A percentile compares a stretch with the other conserved stretches of the same genome.
phyloP scores from a whole-genome alignment of 345 rosid genomes.

The Gossypium arboreum region DNA sequence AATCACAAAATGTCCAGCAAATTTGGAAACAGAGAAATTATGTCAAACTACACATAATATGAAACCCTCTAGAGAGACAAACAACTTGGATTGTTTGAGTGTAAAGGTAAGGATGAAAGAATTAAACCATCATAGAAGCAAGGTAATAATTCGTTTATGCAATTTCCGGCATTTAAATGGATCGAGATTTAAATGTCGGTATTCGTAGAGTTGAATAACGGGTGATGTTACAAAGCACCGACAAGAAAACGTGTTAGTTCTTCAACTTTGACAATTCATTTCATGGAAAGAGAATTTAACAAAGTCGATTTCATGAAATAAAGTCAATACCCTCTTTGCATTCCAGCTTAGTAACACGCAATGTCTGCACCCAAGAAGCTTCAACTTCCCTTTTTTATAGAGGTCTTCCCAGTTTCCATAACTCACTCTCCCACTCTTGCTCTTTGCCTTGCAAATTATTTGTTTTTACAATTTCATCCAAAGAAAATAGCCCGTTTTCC shows the following conservation, averaged over 20 bases:
- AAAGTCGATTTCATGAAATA: not conserved
- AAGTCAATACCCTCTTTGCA: not conserved
- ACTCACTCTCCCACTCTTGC: not conserved
- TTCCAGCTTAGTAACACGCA: constrained; percentile 12
- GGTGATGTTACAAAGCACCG: constrained; percentile 15
- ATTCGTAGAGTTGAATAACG: no score
- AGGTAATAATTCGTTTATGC: no score
- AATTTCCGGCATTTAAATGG: no score
- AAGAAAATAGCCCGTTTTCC: not conserved
- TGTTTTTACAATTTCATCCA: not conserved
- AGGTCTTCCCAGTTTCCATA: not conserved
- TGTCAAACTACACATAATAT: no score
- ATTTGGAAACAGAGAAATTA: no score
- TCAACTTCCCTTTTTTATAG: constrained; percentile 10
- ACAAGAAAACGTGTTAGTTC: constrained; percentile 17
- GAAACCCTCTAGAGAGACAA: no score
- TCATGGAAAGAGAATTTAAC: not conserved
- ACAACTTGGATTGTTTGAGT: no score
- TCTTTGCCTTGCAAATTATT: not conserved
- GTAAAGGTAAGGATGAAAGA: no score
- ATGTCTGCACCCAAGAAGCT: constrained; percentile 19
- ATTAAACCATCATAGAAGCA: no score
- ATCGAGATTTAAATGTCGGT: no score
- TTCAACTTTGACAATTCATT: not conserved
- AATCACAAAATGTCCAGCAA: no score